Evolutionary conservation across 805 yeast genomes (phyloP), one percentile per base, ranked within the genome.

Genomic region (Danielia oregonensis): DNA sequence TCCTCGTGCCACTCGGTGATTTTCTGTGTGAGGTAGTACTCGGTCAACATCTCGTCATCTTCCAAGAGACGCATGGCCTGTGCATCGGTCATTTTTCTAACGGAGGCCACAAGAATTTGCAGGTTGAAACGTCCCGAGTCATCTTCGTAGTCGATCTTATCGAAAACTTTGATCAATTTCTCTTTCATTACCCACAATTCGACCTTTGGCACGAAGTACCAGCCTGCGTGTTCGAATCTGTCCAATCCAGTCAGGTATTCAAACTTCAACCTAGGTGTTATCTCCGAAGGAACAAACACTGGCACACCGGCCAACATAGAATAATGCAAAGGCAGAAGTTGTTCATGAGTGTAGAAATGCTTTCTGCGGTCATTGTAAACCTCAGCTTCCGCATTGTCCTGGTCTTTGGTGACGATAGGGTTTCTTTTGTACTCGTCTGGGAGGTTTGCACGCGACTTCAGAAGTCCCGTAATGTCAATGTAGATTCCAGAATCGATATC

Each of bases 61-160:
- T 43, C 37, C 15, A 59, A 40, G 17, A 61, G 44, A 21, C 37
- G 26, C 12, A 51, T 33, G 2, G 45, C 32, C 26, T 59, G 50
- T 23, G 43, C 52, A 31, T 61, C 65, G 8, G 44, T 33, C 53
- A 61, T 52, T 17, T 45, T 46, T 14, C 46, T 26, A 10, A 54
- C 45, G 23, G 43, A 32, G 10, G 15, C 29, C 23, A 48, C 34
- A 29, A 54, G 26, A 18, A 38, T 46, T n/a, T 46, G 44, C 17
- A 32, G 17, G 18, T 40, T 17, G n/a, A n/a, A n/a, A n/a, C n/a
- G n/a, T n/a, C n/a, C 36, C n/a, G 24, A 24, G 3, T 32, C 9
- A 3, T 30, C 27, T 10, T 24, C 15, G 5, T 33, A 37, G 8
- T 23, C 26, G 15, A 12, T n/a, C 11, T 26, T 37, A 1, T 35